Evolutionary conservation across 306 rosid genomes (phyloP).

Genomic region (Rubus idaeus): DNA sequence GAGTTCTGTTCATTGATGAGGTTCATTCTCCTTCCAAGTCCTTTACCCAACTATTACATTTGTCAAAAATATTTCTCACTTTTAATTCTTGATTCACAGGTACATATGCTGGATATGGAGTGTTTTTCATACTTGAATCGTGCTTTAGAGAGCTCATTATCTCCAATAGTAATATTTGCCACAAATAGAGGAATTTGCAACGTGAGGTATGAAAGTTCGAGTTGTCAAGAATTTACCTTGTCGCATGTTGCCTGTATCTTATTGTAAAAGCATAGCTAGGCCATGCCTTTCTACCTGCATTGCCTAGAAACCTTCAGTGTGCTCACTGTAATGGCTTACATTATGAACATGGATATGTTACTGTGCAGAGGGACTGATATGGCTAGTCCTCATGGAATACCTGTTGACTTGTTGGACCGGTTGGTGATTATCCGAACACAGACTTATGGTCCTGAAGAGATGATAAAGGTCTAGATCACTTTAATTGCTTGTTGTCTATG

Average conservation of each 20-base stretch:
- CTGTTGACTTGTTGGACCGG: constrained; percentile 89
- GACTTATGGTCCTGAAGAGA: constrained; percentile 84
- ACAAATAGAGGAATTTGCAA: constrained; percentile 96
- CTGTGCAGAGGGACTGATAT: constrained; percentile 81
- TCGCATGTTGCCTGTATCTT: background rate
- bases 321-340: background rate
- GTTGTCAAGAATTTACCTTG: background rate
- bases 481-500: background rate
- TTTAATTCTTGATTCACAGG: constrained; percentile 47
- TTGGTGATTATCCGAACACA: constrained; percentile 83
- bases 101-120: constrained; percentile 97
- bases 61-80: constrained; percentile 7
- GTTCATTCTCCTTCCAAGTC: constrained; percentile 14
- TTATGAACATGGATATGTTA: constrained; percentile 27
- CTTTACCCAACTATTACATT: constrained; percentile 8
- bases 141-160: constrained; percentile 92
- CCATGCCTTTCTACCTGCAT: background rate
- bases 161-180: constrained; percentile 96
- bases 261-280: background rate
- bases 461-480: constrained; percentile 64
- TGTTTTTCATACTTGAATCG: constrained; percentile 93
- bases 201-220: constrained; percentile 64
- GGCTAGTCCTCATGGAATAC: constrained; percentile 98
- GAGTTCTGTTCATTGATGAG: constrained; percentile 72
- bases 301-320: background rate